Base-by-base conservation (phyloP, 305 asterid species). In the Fraxinus albicans region DNA sequence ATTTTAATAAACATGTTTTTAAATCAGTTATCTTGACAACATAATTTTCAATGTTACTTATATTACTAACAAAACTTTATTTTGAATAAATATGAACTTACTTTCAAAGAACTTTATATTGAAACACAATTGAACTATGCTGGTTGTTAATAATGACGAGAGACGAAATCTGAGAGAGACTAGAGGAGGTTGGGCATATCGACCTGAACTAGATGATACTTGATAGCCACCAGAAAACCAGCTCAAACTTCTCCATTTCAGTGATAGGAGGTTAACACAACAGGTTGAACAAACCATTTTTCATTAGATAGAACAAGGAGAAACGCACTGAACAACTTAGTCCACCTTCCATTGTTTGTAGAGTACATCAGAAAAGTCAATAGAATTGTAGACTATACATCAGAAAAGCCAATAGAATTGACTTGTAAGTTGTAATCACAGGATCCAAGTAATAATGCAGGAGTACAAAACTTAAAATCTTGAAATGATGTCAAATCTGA, bases 321-420 rank as follows among this genome's bases (percentile, higher is more conserved):
- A 58, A 81, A 77, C 84, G 72, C 19, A 70, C 78, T 76, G 25
- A 80, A 82, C 78, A 77, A 83, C 81, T 44, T 47, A 77, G 79
- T 81, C 85, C 87, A 84, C 76, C 79, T 58, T 77, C 76, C 82
- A 19, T 79, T 77, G 84, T 69, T 82, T 81, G 84, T 80, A 81
- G 93, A 88, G 87, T 81, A 91, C 78, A 44, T 44, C 53, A 10
- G 53, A 42, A 8, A 42, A 42, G 15, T 9, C 50, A 42, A 42
- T 42, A 42, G 50, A 38, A 38, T 38, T 1, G 44, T 38, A 38
- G 44, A 38, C 44, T 38, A 38, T 8, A 38, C 44, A 65, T 69
- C 15, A 36, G 78, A 70, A 78, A 87, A 80, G 86, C 88, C 91
- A 88, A 86, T 82, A 86, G 79, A 86, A 88, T 81, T 87, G 89